Evolutionary conservation across 1,284 basidiomycete genomes (phyloP), one percentile per base, ranked within the genome.

Genomic region (Ceratorhiza oryzae-sativae): DNA sequence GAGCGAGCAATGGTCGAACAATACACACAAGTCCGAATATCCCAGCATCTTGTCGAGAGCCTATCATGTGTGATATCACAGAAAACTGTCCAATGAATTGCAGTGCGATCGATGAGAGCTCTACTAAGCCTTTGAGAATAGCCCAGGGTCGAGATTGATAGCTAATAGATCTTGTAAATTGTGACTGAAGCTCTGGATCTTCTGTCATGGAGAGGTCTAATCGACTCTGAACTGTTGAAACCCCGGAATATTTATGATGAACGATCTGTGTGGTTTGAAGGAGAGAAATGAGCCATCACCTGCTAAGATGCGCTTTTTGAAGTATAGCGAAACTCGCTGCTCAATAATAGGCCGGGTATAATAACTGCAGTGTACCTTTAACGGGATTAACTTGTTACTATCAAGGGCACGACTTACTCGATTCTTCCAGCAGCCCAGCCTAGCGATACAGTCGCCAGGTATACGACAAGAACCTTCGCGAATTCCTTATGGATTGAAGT

Each of bases 291-390:
- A n/a, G 12, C 27, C 27, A 25, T 49, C n/a, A 67, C 62, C 49
- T 30, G 5, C 30, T 27, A 67, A 34, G n/a, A 67, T 34, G 6
- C 49, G 48, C 49, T 39, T 25, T 23, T 51, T 42, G 39, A 67
- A 67, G 27, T 67, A 49, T 18, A 67, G 20, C 18, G 46, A 23
- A 3, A 67, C 62, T 25, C 62, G 30, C 20, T 67, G 62, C n/a
- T 67, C 34, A 25, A 67, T 36, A 48, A 67, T 42, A 18, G 49
- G 36, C 12, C 34, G 3, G 2, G 4, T 42, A 30, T 67, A 55
- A 1, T 3, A 9, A 2, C 62, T 67, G 27, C 41, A n/a, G 20
- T 65, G 6, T 48, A 13, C n/a, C n/a, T n/a, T 9, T n/a, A 48
- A n/a, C 25, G 23, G 6, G 23, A n/a, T 27, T 18, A 3, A 15